A percentile compares a stretch with the other conserved stretches of the same genome.
Evolutionary conservation across 208 protist genomes (phyloP).

Genomic region (Trypanosoma mega): DNA sequence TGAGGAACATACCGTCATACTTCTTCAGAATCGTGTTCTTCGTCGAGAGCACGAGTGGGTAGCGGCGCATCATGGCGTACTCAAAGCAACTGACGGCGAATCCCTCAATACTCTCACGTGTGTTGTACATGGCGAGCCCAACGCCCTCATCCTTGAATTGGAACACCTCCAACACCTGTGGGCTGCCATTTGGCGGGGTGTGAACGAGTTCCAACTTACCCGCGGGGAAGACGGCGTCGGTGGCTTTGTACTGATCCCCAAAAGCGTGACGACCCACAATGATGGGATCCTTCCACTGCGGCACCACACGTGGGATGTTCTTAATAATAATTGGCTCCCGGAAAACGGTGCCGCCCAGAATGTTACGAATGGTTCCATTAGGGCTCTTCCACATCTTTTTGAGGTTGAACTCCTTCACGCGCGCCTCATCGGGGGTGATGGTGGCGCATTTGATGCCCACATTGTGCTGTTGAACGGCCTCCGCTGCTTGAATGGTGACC

Average conservation of each 20-base stretch:
- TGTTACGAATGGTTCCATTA: slow-evolving; percentile 99
- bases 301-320: slow-evolving; percentile 92
- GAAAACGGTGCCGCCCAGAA: slow-evolving; percentile 98
- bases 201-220: slow-evolving; percentile 94
- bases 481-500: slow-evolving; percentile 94
- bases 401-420: slow-evolving; percentile 96
- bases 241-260: slow-evolving; percentile 97
- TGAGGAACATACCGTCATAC: slow-evolving; percentile 97
- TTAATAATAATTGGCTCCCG: slow-evolving; percentile 97
- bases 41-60: slow-evolving; percentile 93
- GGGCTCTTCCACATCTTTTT: slow-evolving; percentile 99
- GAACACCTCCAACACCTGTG: slow-evolving; percentile 77
- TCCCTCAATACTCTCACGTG: slow-evolving; percentile 93
- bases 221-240: slow-evolving; percentile 84
- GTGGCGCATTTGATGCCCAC: slow-evolving; percentile 99
- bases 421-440: slow-evolving; percentile 97
- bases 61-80: slow-evolving; percentile 91
- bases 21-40: slow-evolving; percentile 99
- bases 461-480: slow-evolving; percentile 93
- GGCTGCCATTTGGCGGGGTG: slow-evolving; percentile 73
- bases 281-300: slow-evolving; percentile 95
- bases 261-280: slow-evolving; percentile 96
- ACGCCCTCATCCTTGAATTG: slow-evolving; percentile 89
- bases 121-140: slow-evolving; percentile 97
- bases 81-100: slow-evolving; percentile 95